Evolutionary conservation across 257 asterid genomes (phyloP).

Genomic region (Solanum chilense): DNA sequence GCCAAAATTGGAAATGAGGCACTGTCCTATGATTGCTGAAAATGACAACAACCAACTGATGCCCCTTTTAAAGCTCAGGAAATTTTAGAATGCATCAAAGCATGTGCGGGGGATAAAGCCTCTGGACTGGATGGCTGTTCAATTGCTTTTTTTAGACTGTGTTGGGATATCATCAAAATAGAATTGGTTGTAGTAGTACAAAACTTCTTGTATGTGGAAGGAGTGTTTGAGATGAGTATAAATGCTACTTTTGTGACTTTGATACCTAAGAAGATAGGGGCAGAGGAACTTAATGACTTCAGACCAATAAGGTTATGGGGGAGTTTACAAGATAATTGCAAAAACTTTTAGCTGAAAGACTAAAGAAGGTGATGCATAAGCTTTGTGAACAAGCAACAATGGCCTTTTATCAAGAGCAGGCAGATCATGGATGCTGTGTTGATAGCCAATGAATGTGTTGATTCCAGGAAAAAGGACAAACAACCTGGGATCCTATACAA

Average conservation of each 20-base stretch:
- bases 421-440: too few species aligned
- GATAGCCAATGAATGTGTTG: too few species aligned
- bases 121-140: not conserved
- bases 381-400: too few species aligned
- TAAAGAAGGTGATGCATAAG: too few species aligned
- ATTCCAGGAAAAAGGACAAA: too few species aligned
- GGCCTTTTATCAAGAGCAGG: too few species aligned
- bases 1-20: not conserved
- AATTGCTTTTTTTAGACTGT: not conserved
- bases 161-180: not conserved
- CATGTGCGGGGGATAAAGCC: not conserved
- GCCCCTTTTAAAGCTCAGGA: not conserved
- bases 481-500: too few species aligned
- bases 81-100: not conserved
- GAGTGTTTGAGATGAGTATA: not conserved
- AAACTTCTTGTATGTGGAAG: not conserved
- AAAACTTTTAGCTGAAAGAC: not conserved
- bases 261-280: not conserved
- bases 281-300: not conserved
- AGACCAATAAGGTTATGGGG: not conserved
- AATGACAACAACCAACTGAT: not conserved
- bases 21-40: not conserved
- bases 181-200: not conserved
- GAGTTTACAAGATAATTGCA: not conserved
- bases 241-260: not conserved